Evolutionary conservation across 2,329 filamentous ascomycete genomes (phyloP), one percentile per base, ranked within the genome.

Genomic region (Pseudophaeomoniella oleicola): DNA sequence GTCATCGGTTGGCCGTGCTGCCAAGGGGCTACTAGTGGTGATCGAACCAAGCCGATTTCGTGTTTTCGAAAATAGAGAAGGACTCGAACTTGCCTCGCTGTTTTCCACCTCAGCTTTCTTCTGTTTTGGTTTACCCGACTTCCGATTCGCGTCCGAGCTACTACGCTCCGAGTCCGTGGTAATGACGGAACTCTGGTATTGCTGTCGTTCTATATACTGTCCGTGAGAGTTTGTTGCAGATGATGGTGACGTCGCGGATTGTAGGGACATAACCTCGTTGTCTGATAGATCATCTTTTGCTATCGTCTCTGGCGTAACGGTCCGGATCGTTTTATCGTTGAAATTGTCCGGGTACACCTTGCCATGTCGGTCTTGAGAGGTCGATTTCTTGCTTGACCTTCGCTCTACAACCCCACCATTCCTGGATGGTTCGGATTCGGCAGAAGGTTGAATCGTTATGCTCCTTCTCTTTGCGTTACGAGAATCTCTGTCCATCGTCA

Each of bases 291-390:
- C 22, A 27, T 27, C 22, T 27, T 27, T 27, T n/a, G 22, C 6
- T 9, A n/a, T 42, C 30, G 60, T 57, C 42, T 66, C 64, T 32
- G 63, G 63, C 13, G 61, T 66, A 40, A 64, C 60, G 12, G 62
- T 58, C 42, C 62, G 58, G 39, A 65, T 63, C 30, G 57, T 58
- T 15, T 51, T 53, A 33, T 62, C 60, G 40, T 54, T 55, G 42
- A 64, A 60, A 38, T 51, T 61, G 42, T 66, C 63, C 18, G 59
- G 58, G 41, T 63, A 64, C 16, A 64, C 53, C 45, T 59, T 60
- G 33, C 60, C 61, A 47, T 62, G 60, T 19, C 60, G 57, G 42
- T 64, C 61, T 40, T 56, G 58, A 13, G 61, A 64, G 17, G 61
- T 60, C 19, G 60, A 62, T 42, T 64, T 64, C 45, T 63, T 65